Base-by-base conservation (phyloP, 2,329 filamentous ascomycete genomes). In the Onygenales sp. region DNA sequence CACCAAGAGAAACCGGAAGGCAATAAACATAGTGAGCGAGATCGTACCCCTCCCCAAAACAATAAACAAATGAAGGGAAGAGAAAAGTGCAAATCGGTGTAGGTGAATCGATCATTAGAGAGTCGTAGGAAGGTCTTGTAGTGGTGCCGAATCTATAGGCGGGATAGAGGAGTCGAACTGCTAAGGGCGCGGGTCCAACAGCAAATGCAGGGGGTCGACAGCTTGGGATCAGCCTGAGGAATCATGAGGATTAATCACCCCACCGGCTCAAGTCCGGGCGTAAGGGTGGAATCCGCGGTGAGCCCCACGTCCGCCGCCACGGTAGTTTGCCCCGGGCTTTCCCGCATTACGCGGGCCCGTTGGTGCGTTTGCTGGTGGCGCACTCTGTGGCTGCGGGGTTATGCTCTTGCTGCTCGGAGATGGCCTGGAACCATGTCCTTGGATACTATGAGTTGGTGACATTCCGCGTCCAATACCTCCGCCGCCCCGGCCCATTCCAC, bases 341-440 rank as follows among this genome's bases (percentile, higher is more conserved):
- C 91, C 91, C 1, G 91, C 89, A 64, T 97, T 98, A 78, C 95
- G 95, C 4, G 93, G 93, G 0, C 93, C 93, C 0, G 93, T 98
- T 0, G 93, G 93, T 5, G 93, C 88, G 65, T 89, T 89, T 4
- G 87, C 85, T 17, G 88, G 88, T 11, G 84, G 82, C 6, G 75
- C 70, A 53, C 73, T 71, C 51, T 73, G 71, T 14, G 72, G 71
- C 52, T 74, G 71, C 5, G 71, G 67, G n/a, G 71, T 73, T 49
- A 67, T 59, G 50, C 68, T 66, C 62, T 61, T 61, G 49, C 55
- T 51, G 80, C 81, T 53, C 52, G 65, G 57, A 61, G 66, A 33
- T 58, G 66, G 53, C 57, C 65, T 72, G 64, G 49, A 52, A 52
- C 64, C 66, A 34, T 64, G 62, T 64, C 66, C 53, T 64, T 64